Evolutionary conservation across 805 yeast genomes (phyloP).

Genomic region (Candida chauliodis): DNA sequence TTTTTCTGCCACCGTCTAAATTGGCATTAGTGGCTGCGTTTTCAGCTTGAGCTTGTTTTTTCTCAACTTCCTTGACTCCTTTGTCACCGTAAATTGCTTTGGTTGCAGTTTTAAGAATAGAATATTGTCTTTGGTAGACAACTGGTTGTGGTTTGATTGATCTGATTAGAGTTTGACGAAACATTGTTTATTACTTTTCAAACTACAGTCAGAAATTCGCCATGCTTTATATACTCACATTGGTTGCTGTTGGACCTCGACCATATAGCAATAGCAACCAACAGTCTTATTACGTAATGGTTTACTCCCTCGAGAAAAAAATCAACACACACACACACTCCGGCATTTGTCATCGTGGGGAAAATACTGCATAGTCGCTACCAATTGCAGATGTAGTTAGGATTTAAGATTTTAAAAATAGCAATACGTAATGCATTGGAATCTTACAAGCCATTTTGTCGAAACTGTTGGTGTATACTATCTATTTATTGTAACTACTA

Average conservation of each 20-base stretch:
- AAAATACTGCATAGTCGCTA: no score
- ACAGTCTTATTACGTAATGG: background rate
- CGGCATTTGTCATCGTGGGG: no score
- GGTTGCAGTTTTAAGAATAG: constrained; percentile 33
- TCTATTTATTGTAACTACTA: no score
- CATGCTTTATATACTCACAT: background rate
- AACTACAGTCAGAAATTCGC: background rate
- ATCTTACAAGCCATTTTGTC: no score
- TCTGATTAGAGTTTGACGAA: constrained; percentile 7
- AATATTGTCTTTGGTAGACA: constrained; percentile 11
- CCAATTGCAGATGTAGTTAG: no score
- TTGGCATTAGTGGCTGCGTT: constrained; percentile 14
- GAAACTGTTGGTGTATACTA: no score
- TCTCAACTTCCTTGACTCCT: constrained; percentile 7
- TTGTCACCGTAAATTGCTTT: constrained; percentile 17
- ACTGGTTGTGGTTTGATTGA: constrained; percentile 1
- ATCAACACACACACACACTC: no score
- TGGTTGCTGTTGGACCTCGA: background rate
- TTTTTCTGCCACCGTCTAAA: constrained; percentile 17
- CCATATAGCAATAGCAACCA: constrained; percentile 1
- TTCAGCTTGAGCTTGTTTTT: constrained; percentile 6
- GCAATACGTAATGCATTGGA: no score
- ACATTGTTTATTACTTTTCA: constrained; percentile 2
- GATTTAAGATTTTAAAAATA: no score
- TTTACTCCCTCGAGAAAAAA: no score